Conservation (phyloP, 2,329 filamentous ascomycete species). For the Arthrobotrys iridis region DNA sequence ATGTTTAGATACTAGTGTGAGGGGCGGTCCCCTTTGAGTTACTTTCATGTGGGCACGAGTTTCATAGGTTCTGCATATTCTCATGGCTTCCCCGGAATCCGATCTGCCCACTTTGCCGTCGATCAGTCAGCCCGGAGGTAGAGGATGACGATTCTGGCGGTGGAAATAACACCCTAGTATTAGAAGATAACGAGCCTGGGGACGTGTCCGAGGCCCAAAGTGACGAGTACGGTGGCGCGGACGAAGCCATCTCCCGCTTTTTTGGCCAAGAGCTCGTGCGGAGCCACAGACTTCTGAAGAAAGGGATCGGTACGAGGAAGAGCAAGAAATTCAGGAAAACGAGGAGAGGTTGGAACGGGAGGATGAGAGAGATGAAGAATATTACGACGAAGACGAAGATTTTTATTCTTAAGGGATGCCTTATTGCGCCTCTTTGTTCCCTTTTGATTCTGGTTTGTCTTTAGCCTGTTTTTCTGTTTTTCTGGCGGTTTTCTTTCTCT, state of each 20-base stretch:
- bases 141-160: neutral
- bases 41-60: neutral
- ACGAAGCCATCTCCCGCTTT: neutral
- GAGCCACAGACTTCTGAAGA: too few relatives aligned
- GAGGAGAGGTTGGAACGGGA: too few relatives aligned
- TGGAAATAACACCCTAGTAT: too few relatives aligned
- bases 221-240: too few relatives aligned
- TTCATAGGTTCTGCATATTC: neutral
- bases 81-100: neutral
- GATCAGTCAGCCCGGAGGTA: neutral
- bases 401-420: slow-evolving; percentile 5
- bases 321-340: too few relatives aligned
- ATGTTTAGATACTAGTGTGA: neutral
- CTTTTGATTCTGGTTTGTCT: neutral
- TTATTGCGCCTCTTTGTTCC: neutral
- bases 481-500: neutral
- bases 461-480: neutral
- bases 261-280: too few relatives aligned
- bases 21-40: neutral
- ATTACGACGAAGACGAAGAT: slow-evolving; percentile 2
- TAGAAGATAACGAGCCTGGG: too few relatives aligned
- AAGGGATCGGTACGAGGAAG: too few relatives aligned
- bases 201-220: too few relatives aligned
- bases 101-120: neutral
- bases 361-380: neutral